A percentile compares a stretch with the other conserved stretches of the same genome.
These are phyloP conservation scores for Fusarium sp. DNA, from an alignment of 2,329 filamentous ascomycete genomes.

Conservation along the genomic window DNA sequence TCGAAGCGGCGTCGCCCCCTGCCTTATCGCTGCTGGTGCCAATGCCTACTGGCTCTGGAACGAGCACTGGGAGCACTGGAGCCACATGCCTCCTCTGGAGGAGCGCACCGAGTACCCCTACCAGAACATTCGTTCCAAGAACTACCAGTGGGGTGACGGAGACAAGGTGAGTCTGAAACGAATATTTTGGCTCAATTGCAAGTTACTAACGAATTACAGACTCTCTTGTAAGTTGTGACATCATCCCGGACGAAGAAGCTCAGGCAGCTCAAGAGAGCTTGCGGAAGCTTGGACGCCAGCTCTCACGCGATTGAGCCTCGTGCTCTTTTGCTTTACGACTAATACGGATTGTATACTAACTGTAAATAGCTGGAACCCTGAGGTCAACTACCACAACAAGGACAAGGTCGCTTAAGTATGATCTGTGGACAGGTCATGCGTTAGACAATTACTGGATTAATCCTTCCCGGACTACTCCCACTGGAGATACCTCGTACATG, in stretches of 20 bases:
- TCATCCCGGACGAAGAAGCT: not conserved
- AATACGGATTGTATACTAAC: constrained; percentile 37
- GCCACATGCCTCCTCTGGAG: constrained; percentile 87
- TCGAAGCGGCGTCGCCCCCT: constrained; percentile 80
- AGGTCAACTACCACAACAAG: constrained; percentile 97
- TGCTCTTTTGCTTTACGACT: not conserved
- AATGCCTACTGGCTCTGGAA: constrained; percentile 95
- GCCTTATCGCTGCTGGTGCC: constrained; percentile 77
- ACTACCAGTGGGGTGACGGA: constrained; percentile 94
- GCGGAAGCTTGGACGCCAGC: constrained; percentile 19
- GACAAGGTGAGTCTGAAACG: constrained; percentile 79
- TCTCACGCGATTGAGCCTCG: not conserved
- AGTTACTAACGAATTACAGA: constrained; percentile 62
- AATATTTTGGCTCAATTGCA: not conserved
- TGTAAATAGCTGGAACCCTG: constrained; percentile 86
- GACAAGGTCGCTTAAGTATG: constrained; percentile 74
- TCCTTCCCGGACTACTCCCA: constrained; percentile 47
- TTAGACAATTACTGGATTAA: constrained; percentile 50
- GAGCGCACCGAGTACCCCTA: constrained; percentile 95
- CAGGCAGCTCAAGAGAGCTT: constrained; percentile 17
- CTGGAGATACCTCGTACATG: constrained; percentile 53
- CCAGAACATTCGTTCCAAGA: constrained; percentile 98
- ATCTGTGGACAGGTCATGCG: constrained; percentile 32
- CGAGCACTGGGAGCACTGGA: constrained; percentile 97
- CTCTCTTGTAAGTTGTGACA: constrained; percentile 61